Conservation (phyloP, 1,284 basidiomycete species). For the Irpex sp. region DNA sequence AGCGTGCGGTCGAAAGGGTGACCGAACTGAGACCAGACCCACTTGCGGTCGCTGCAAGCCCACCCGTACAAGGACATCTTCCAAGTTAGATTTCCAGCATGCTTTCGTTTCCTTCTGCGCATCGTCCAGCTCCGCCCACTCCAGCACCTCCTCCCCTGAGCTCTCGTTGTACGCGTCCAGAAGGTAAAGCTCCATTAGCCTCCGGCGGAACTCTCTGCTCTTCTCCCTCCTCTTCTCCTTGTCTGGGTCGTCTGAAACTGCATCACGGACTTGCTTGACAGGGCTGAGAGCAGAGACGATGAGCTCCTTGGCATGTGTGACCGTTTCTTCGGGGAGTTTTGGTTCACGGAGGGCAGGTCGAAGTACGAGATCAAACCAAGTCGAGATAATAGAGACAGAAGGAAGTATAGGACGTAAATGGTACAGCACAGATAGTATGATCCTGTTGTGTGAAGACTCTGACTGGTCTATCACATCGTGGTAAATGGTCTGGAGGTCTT, state of each 20-base stretch:
- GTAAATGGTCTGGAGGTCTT: slow-evolving; percentile 62
- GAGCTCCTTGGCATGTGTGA: slow-evolving; percentile 68
- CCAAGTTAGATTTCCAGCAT: slow-evolving; percentile 73
- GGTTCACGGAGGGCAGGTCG: slow-evolving; percentile 73
- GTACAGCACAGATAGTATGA: slow-evolving; percentile 62
- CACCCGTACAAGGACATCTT: slow-evolving; percentile 64
- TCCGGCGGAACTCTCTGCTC: slow-evolving; percentile 59
- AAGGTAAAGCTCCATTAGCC: slow-evolving; percentile 70
- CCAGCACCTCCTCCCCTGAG: slow-evolving; percentile 66
- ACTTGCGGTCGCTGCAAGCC: slow-evolving; percentile 62
- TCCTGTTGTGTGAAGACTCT: slow-evolving; percentile 53
- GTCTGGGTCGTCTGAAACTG: slow-evolving; percentile 32
- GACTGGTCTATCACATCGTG: slow-evolving; percentile 61
- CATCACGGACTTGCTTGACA: slow-evolving; percentile 14
- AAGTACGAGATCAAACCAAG: slow-evolving; percentile 76
- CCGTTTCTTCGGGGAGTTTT: slow-evolving; percentile 51
- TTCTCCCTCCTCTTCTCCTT: slow-evolving; percentile 44
- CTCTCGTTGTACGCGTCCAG: slow-evolving; percentile 71
- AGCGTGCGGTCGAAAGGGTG: slow-evolving; percentile 4
- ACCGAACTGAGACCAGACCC: slow-evolving; percentile 24
- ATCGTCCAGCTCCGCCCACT: slow-evolving; percentile 63
- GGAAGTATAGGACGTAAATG: slow-evolving; percentile 59
- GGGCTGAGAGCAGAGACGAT: slow-evolving; percentile 53
- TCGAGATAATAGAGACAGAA: slow-evolving; percentile 61
- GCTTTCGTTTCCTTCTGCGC: slow-evolving; percentile 54